A percentile compares a stretch with the other conserved stretches of the same genome.
phyloP scores from a whole-genome alignment of 2,329 filamentous ascomycete genomes.

The Ophiocordyceps robertsii region DNA sequence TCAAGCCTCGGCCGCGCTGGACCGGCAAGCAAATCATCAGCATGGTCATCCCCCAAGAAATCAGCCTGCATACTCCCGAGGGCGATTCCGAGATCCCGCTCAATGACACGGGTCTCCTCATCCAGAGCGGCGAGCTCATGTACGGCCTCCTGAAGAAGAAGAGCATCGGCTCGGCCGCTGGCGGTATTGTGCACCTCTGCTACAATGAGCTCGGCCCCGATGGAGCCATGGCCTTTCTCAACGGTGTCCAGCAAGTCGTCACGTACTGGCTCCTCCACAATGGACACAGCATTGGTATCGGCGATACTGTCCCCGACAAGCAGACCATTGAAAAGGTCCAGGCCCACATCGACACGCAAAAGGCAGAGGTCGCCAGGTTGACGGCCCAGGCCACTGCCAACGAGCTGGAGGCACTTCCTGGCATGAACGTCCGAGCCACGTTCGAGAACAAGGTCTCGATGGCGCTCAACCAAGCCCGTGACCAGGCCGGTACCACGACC shows the following conservation, averaged over 20 bases:
- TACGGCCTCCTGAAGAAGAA: constrained; percentile 91
- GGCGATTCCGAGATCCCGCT: constrained; percentile 46
- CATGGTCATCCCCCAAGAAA: constrained; percentile 75
- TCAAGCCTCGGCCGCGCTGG: constrained; percentile 88
- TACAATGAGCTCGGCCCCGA: constrained; percentile 88
- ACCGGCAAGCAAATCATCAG: constrained; percentile 97
- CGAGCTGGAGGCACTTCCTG: constrained; percentile 78
- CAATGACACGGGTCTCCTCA: constrained; percentile 65
- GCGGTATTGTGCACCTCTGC: constrained; percentile 88
- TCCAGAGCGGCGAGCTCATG: constrained; percentile 79
- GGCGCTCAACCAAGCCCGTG: constrained; percentile 87
- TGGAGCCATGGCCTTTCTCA: constrained; percentile 87
- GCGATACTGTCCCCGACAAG: constrained; percentile 89
- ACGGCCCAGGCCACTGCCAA: constrained; percentile 73
- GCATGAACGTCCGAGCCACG: constrained; percentile 97
- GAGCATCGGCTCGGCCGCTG: constrained; percentile 76
- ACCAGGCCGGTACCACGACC: constrained; percentile 85
- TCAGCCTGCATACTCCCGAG: constrained; percentile 64
- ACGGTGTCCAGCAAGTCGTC: constrained; percentile 85
- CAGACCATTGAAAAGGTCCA: constrained; percentile 76
- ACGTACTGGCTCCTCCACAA: constrained; percentile 96
- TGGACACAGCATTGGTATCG: constrained; percentile 95
- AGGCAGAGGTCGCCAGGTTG: constrained; percentile 63
- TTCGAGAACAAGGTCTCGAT: constrained; percentile 97
- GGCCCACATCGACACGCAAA: constrained; percentile 66